These are phyloP conservation scores for Prunus persica DNA, from an alignment of 306 rosid species.

Conservation along the genomic window Prunus_persica_NCBIv2 NC_034009.1:34899501-34900000, in stretches of 20 bases:
- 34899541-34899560: constrained; percentile 94
- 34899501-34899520: constrained; percentile 53
- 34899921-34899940: not conserved
- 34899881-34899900: not conserved
- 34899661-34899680: not conserved
- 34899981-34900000: not conserved
- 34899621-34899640: constrained; percentile 33
- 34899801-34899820: not conserved
- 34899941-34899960: not conserved
- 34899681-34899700: not conserved
- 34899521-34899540: constrained; percentile 62
- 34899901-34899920: not conserved
- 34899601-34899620: constrained; percentile 98
- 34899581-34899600: constrained; percentile 97
- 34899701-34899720: not conserved
- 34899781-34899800: not conserved
- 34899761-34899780: not conserved
- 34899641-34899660: constrained; percentile 13
- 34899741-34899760: not conserved
- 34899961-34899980: not conserved
- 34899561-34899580: constrained; percentile 78
- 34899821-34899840: not conserved
- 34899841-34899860: not conserved
- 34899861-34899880: not conserved
- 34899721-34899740: not conserved